Evolutionary conservation across 2,329 filamentous ascomycete genomes (phyloP), one percentile per base, ranked within the genome.

Genomic region (Botrytis deweyae): DNA sequence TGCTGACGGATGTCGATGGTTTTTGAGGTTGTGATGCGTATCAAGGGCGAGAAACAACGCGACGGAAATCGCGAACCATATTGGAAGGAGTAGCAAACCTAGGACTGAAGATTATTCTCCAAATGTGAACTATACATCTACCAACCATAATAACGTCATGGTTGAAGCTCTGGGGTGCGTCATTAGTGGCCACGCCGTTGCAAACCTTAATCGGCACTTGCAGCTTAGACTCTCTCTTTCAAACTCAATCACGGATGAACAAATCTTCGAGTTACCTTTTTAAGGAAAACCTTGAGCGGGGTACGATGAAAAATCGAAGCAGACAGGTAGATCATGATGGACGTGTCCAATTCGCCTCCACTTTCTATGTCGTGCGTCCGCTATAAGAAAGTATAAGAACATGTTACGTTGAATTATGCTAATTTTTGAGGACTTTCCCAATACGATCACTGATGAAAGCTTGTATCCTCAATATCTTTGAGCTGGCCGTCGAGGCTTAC

Each of bases 171-270:
- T 55, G 36, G 9, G 46, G 46, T 29, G 25, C 46, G 9, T 55
- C 46, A 42, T 40, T 69, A 69, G 66, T 58, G 49, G 36, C 38
- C 33, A 18, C 49, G 36, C 66, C 66, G 38, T 58, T n/a, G 49
- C 66, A 58, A 44, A 40, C 10, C 18, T 44, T 58, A 44, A 42
- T 33, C n/a, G 38, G 7, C 66, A 69, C 38, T 42, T 58, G 16
- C 9, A 64, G 25, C 64, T 38, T 44, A 44, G 49, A 69, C 10
- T 2, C n/a, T 33, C 20, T 42, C 18, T 33, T 18, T 29, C n/a
- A 38, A 46, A 25, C 38, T 58, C 38, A n/a, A 40, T 42, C 4
- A n/a, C 7, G 46, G 25, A 55, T 67, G 25, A 9, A 14, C 10
- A n/a, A 55, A 40, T 22, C 25, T n/a, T n/a, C 6, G 46, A 58